A percentile compares a stretch with the other conserved stretches of the same genome.
Conservation (phyloP, 257 asterid genomes). For the Marsdenia floribunda region DNA sequence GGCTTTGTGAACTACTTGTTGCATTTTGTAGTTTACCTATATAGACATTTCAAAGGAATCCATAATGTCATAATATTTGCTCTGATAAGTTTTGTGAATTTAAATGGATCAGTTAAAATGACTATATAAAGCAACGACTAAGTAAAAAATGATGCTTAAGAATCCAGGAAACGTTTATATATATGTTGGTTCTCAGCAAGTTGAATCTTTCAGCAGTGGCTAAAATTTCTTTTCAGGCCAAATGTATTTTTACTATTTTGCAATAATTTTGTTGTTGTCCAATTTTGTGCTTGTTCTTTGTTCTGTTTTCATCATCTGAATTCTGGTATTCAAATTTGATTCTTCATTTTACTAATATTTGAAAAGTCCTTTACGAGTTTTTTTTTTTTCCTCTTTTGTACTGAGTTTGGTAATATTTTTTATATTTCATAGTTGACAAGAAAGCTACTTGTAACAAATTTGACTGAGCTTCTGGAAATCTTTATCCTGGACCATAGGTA, state of each 20-base stretch:
- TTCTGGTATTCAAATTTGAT: background rate
- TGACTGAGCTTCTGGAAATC: background rate
- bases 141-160: background rate
- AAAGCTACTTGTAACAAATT: background rate
- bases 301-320: background rate
- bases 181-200: background rate
- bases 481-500: no score
- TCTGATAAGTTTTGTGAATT: no score
- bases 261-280: background rate
- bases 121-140: no score
- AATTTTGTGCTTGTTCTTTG: background rate
- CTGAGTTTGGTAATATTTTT: background rate
- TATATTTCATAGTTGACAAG: slow-evolving; percentile 6
- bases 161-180: background rate
- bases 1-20: no score
- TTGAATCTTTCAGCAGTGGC: background rate
- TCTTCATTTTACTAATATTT: background rate
- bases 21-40: no score
- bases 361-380: no score
- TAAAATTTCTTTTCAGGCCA: background rate
- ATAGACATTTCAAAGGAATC: no score
- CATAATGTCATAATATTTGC: no score
- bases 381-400: no score
- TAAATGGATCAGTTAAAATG: no score
- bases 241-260: background rate